These are phyloP conservation scores for Ustulina deusta DNA, from an alignment of 2,329 filamentous ascomycete species.

Conservation along the genomic window DNA sequence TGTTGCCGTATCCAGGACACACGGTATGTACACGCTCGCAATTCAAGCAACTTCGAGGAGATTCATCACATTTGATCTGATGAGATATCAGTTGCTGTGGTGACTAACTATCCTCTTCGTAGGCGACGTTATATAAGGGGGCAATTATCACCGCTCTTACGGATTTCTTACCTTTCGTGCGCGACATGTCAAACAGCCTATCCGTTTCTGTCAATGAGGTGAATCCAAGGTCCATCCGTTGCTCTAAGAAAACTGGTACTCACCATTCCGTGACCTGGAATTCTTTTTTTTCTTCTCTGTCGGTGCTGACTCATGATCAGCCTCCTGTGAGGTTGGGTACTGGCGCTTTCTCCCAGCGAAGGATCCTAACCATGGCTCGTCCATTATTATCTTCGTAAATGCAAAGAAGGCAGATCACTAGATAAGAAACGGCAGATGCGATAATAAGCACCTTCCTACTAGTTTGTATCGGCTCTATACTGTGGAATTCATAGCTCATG, in stretches of 20 bases:
- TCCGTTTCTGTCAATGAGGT: background rate
- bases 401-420: background rate
- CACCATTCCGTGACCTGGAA: background rate
- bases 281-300: background rate
- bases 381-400: background rate
- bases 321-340: background rate
- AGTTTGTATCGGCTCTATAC: background rate
- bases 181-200: slow-evolving; percentile 1
- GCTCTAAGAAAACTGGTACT: background rate
- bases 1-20: background rate
- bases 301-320: background rate
- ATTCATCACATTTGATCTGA: slow-evolving; percentile 4
- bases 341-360: background rate
- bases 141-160: background rate
- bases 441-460: background rate
- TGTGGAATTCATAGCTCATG: background rate
- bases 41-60: background rate
- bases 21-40: background rate
- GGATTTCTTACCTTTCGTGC: background rate
- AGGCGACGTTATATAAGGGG: background rate
- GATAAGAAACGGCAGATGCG: background rate
- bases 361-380: background rate
- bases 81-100: background rate
- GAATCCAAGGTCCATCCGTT: background rate
- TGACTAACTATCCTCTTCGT: background rate